phyloP scores from a whole-genome alignment of 1,139 yeast species.

The Meyerozyma elateridarum region DNA sequence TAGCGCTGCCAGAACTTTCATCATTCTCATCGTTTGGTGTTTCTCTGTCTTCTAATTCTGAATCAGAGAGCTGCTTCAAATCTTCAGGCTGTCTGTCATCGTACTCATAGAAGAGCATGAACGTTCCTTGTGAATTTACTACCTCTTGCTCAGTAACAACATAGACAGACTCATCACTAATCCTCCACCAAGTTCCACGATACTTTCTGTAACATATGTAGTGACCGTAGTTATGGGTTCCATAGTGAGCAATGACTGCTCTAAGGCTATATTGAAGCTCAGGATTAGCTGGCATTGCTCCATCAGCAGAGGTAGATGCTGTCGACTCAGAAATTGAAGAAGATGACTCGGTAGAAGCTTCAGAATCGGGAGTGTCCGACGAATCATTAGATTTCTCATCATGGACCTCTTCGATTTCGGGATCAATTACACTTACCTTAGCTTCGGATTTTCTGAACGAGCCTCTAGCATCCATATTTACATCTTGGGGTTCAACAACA shows the following conservation, averaged over 20 bases:
- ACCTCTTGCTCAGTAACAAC: constrained; percentile 79
- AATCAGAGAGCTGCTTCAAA: constrained; percentile 29
- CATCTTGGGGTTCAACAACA: constrained; percentile 65
- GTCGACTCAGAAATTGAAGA: constrained; percentile 11
- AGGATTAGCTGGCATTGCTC: constrained; percentile 16
- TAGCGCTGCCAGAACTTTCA: too few relatives aligned
- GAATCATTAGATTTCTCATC: constrained; percentile 10
- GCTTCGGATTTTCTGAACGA: constrained; percentile 51
- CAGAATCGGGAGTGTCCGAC: constrained; percentile 7
- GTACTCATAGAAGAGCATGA: constrained; percentile 83
- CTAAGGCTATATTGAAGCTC: constrained; percentile 61
- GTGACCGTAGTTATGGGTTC: constrained; percentile 94
- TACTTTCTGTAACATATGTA: constrained; percentile 79
- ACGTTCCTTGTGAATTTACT: constrained; percentile 76
- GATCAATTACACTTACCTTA: constrained; percentile 6
- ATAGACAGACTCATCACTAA: constrained; percentile 84
- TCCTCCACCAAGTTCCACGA: constrained; percentile 91
- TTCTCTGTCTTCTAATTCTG: constrained; percentile 19
- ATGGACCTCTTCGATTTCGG: constrained; percentile 11
- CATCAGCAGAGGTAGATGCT: constrained; percentile 11
- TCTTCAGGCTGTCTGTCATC: constrained; percentile 35
- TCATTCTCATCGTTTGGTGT: constrained; percentile 14
- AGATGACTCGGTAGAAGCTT: constrained; percentile 4
- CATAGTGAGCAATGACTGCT: constrained; percentile 87
- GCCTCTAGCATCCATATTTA: constrained; percentile 74